Base-by-base conservation (phyloP, 805 yeast species). In the Diddensiella transvaalensis region DNA sequence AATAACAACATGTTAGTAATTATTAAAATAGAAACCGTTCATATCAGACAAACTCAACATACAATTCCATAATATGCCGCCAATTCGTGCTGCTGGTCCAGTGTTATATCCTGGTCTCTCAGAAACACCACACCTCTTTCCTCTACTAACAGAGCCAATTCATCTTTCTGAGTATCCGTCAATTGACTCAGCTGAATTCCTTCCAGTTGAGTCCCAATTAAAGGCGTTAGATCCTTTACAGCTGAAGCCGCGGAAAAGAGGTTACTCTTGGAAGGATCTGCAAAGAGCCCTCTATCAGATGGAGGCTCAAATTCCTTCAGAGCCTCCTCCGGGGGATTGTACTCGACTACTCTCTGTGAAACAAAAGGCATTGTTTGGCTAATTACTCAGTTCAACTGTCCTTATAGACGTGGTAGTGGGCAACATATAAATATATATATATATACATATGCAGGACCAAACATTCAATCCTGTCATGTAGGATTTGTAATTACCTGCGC, bases 141-240 rank as follows among this genome's bases (percentile, higher is more conserved):
- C 3, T 77, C 69, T 13, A 74, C 61, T 32, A 73, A 57, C n/a
- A 73, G 54, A 4, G 79, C 79, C 51, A 75, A 64, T 50, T 75
- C 78, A 56, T 84, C 83, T 62, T 79, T 80, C 24, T 77, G 87
- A 17, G 68, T 65, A 42, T 71, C 72, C 46, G 73, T 64, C 47
- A 84, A 68, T 33, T 71, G 64, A 3, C 83, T 76, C 39, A 84
- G 69, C 61, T 84, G 47, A 13, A 84, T 61, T 19, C 85, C 85
- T 23, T 62, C 63, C 42, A 84, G 67, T 56, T 79, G 85, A n/a
- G 80, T 67, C n/a, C 90, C 91, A 42, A 84, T 68, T 58, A 78
- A 82, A 40, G 91, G 90, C 1, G 85, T 77, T 23, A 83, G 53
- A 6, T 48, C 45, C 17, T 19, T 38, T 17, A 42, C 42, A 8